Base-by-base conservation (phyloP, 139 green algal genomes). In the Chlamydomonas schloesseri region DNA sequence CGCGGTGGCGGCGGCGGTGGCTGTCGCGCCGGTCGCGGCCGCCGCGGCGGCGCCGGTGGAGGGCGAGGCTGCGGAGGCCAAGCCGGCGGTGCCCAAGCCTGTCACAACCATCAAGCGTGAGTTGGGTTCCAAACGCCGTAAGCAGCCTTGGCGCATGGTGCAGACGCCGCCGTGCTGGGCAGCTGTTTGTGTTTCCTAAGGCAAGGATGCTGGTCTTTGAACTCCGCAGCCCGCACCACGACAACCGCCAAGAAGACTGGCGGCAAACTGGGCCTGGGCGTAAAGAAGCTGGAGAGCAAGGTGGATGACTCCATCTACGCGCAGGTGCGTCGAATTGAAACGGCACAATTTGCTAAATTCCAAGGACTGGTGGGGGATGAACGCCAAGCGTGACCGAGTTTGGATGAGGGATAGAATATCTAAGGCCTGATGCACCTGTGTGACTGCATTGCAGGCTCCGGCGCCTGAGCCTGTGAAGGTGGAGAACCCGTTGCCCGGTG, bases 211-310 rank as follows among this genome's bases (percentile, higher is more conserved):
- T n/a, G n/a, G n/a, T n/a, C 29, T 33, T 33, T 70, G 64, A 4
- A 70, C 6, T 33, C 17, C 68, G 17, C 68, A 31, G 20, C 68
- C 68, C 68, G 68, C 36, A 75, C 62, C 6, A 33, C 80, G 31
- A 53, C 29, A 46, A 65, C 81, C 23, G 31, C 84, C 9, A 90
- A 89, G 82, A 94, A 95, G 88, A 80, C 89, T 0, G 34, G 29
- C 55, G 84, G 84, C 64, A 89, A 95, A 92, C 74, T 94, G 71
- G 95, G 96, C 18, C 87, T 99, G 76, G 96, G 96, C 23, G 91
- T 98, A 28, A 97, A 97, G 88, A 98, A 98, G 92, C 91, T 98
- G 81, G 88, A 89, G 0, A 82, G 78, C 24, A 96, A 97, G 87
- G 91, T 91, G 20, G 95, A 98, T 84, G 95, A 98, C 4, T 92